These are phyloP conservation scores for Ramaria sp. DNA, from an alignment of 768 basidiomycete species.

Conservation along the genomic window DNA sequence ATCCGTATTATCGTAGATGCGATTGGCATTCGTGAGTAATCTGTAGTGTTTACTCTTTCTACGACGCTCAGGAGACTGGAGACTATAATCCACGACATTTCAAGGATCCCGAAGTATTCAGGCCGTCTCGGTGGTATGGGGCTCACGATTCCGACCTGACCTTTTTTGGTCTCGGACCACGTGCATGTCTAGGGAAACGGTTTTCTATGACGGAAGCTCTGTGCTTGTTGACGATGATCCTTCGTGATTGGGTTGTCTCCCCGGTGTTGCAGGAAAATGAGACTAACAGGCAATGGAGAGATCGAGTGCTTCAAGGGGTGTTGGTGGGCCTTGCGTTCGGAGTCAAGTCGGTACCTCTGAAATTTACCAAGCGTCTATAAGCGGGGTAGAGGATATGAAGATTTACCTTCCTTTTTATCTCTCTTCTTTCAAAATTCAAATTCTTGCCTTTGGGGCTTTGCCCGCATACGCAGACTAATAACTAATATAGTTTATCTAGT, in stretches of 20 bases:
- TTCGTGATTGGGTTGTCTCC: conserved; percentile 45
- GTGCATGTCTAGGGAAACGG: conserved; percentile 42
- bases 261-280: conserved; percentile 29
- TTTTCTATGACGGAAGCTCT: conserved; percentile 45
- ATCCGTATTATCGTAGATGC: conserved; percentile 33
- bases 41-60: neutral
- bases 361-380: neutral
- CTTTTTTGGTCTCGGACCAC: conserved; percentile 30
- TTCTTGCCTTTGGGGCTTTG: too few species aligned
- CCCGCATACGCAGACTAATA: too few species aligned
- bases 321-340: conserved; percentile 5
- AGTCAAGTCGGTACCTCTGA: conserved; percentile 6
- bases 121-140: conserved; percentile 41
- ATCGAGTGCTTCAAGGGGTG: too few species aligned
- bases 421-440: too few species aligned
- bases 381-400: too few species aligned
- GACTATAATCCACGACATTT: conserved; percentile 43
- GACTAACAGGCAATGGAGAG: conserved; percentile 14
- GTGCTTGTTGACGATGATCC: conserved; percentile 38
- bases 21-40: conserved; percentile 35
- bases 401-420: too few species aligned
- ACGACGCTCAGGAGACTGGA: conserved; percentile 10
- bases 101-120: conserved; percentile 35
- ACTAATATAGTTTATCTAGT: too few species aligned
- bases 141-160: conserved; percentile 15